A percentile compares a stretch with the other conserved stretches of the same genome.
Evolutionary conservation across 345 rosid species (phyloP).

Genomic region (Atalantia buxifolia): DNA sequence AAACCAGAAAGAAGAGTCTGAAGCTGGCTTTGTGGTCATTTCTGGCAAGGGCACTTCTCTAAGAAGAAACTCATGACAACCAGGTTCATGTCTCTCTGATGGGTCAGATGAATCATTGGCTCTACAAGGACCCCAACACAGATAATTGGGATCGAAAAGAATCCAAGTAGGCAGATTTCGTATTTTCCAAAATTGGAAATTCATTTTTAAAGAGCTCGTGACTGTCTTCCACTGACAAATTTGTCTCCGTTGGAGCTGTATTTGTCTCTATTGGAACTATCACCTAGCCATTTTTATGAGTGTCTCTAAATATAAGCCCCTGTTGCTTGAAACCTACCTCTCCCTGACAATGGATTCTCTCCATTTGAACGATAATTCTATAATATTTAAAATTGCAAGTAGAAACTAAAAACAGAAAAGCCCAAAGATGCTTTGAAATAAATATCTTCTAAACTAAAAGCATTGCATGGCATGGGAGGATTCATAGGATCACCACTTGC

Average conservation of each 20-base stretch:
- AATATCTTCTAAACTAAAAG: conserved; percentile 11
- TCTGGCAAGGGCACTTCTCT: conserved; percentile 1
- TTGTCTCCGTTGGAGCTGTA: conserved; percentile 1
- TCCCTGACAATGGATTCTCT: conserved; percentile 6
- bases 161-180: conserved; percentile 10
- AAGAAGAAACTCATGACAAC: background rate
- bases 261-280: background rate
- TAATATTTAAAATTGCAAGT: conserved; percentile 1
- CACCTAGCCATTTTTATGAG: conserved; percentile 9
- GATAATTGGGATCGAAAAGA: conserved; percentile 4
- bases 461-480: background rate
- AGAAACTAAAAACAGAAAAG: background rate
- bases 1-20: background rate
- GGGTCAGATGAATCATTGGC: conserved; percentile 7
- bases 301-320: conserved; percentile 3
- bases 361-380: conserved; percentile 15
- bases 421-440: background rate
- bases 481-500: conserved; percentile 3
- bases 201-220: conserved; percentile 23
- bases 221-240: background rate
- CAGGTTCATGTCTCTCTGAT: conserved; percentile 5
- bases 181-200: conserved; percentile 25
- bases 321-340: conserved; percentile 9
- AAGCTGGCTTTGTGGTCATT: background rate
- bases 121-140: conserved; percentile 18